Conservation (phyloP, 192 early-diverging fungal species). For the Coemansia sp. region DNA sequence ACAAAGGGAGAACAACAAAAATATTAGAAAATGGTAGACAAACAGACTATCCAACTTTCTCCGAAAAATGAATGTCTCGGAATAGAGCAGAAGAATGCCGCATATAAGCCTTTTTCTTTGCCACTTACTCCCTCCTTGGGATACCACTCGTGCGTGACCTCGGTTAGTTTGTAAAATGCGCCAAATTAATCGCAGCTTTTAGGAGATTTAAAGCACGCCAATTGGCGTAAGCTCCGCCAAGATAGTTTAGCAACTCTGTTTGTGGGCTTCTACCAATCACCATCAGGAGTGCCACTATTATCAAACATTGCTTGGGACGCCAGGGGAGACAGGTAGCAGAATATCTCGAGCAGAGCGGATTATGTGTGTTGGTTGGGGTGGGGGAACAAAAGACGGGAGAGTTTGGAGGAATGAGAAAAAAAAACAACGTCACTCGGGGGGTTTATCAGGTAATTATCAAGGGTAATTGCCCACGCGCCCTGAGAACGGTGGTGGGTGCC, state of each 20-base stretch:
- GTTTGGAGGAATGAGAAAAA: not conserved
- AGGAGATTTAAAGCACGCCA: not conserved
- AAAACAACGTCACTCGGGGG: not conserved
- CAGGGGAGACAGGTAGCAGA: not conserved
- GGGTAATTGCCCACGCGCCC: constrained; percentile 2
- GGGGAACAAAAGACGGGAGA: not conserved
- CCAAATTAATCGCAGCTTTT: not conserved
- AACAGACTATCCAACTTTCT: not conserved
- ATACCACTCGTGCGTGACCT: not conserved
- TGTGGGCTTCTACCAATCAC: not conserved
- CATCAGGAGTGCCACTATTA: not conserved
- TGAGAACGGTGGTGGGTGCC: not conserved
- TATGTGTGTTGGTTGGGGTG: not conserved
- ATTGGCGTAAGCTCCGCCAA: not conserved
- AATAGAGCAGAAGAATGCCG: not conserved
- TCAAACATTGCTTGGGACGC: not conserved
- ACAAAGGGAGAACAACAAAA: not conserved
- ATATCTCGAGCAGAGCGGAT: not conserved
- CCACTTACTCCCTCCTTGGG: not conserved
- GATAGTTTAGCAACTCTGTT: not conserved
- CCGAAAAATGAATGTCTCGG: too few species aligned
- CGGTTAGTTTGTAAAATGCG: not conserved
- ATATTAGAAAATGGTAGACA: not conserved
- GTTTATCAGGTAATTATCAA: not conserved
- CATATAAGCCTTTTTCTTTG: not conserved